A percentile compares a stretch with the other conserved stretches of the same genome.
These are phyloP conservation scores for Globisporangium camurandrum DNA, from an alignment of 352 stramenopile genomes.

Conservation along the genomic window DNA sequence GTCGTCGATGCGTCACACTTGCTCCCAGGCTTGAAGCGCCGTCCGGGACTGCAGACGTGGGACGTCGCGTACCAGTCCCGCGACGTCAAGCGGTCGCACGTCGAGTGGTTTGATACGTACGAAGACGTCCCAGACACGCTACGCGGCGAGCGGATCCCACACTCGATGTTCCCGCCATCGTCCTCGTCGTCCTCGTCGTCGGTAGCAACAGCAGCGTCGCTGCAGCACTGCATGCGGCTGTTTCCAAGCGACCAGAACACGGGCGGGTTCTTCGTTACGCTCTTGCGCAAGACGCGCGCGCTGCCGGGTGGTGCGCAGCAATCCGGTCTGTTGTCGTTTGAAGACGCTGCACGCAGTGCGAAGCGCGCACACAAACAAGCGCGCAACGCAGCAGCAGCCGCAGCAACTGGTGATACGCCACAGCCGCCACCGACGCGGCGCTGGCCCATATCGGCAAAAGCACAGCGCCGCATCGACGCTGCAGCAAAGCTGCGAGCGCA, in stretches of 20 bases:
- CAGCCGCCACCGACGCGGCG: slow-evolving; percentile 25
- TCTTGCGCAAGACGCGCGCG: slow-evolving; percentile 81
- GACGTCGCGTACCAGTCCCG: slow-evolving; percentile 57
- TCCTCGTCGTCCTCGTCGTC: slow-evolving; percentile 42
- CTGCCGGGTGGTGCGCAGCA: slow-evolving; percentile 30
- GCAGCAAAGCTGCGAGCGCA: neutral
- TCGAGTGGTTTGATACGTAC: slow-evolving; percentile 54
- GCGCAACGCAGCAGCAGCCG: slow-evolving; percentile 22
- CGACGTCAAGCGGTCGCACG: slow-evolving; percentile 19
- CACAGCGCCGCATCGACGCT: slow-evolving; percentile 15
- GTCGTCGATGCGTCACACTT: slow-evolving; percentile 69
- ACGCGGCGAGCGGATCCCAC: slow-evolving; percentile 48
- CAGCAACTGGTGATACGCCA: slow-evolving; percentile 14
- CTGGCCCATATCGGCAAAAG: slow-evolving; percentile 28
- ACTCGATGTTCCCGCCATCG: slow-evolving; percentile 81
- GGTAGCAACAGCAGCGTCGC: slow-evolving; percentile 29
- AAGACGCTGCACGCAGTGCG: slow-evolving; percentile 13
- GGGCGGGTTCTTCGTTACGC: slow-evolving; percentile 96
- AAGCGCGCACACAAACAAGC: slow-evolving; percentile 16
- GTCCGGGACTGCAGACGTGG: slow-evolving; percentile 49
- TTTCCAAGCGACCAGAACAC: slow-evolving; percentile 97
- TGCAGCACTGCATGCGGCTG: slow-evolving; percentile 87
- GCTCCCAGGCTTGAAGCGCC: slow-evolving; percentile 40
- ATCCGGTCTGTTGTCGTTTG: slow-evolving; percentile 34
- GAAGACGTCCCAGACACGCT: slow-evolving; percentile 43